phyloP scores from a whole-genome alignment of 768 basidiomycete genomes.

The Melanogaster broomeanus region DNA sequence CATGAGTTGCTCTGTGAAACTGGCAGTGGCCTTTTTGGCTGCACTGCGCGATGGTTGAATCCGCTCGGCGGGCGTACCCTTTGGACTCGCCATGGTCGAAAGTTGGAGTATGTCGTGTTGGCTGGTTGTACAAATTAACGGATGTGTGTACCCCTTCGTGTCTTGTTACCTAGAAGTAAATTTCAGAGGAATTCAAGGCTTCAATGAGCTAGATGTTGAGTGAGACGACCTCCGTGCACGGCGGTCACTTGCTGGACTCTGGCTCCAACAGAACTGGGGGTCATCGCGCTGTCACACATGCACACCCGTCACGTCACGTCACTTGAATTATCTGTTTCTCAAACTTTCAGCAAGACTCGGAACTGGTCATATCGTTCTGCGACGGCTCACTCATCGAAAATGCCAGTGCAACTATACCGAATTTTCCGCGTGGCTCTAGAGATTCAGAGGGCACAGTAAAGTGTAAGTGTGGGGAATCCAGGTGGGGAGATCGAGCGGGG shows the following conservation, averaged over 20 bases:
- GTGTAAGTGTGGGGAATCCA: no score
- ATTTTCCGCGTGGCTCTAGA: neutral
- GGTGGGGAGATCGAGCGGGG: neutral
- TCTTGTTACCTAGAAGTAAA: no score
- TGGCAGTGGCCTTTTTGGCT: conserved; percentile 33
- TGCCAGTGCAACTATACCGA: no score
- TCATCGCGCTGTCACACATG: conserved; percentile 21
- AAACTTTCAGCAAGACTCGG: no score
- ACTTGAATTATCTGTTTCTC: neutral
- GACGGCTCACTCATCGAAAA: no score
- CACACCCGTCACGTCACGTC: conserved; percentile 1
- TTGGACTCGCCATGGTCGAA: conserved; percentile 14
- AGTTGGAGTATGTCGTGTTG: neutral
- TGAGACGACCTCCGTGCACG: neutral
- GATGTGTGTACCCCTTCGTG: no score
- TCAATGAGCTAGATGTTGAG: neutral
- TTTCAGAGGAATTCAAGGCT: no score
- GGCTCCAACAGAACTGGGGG: no score
- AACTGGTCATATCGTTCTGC: no score
- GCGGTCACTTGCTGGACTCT: neutral
- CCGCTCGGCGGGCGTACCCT: conserved; percentile 5
- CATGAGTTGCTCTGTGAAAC: conserved; percentile 35
- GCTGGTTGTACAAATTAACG: neutral
- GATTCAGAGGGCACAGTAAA: neutral
- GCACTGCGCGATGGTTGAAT: conserved; percentile 34